Evolutionary conservation across 148 eudicot genomes (phyloP).

Genomic region (Chenopodium berlandieri): DNA sequence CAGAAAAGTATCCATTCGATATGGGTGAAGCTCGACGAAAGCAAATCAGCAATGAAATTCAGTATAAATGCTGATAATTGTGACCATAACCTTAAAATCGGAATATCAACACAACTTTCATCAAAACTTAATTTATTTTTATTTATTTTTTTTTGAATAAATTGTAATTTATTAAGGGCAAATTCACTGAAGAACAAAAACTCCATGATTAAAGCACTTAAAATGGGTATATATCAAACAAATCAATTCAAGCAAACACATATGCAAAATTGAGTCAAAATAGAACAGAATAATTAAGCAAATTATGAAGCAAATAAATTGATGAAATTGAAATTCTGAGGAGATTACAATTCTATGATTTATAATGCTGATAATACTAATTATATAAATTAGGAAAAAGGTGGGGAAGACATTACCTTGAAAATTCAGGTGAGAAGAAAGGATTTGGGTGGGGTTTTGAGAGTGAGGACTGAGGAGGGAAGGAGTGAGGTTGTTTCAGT

Average conservation of each 20-base stretch:
- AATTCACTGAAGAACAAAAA: neutral
- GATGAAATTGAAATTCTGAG: neutral
- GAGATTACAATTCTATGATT: too few species aligned
- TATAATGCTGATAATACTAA: neutral
- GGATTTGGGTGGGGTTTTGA: neutral
- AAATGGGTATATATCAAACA: neutral
- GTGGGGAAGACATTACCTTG: neutral
- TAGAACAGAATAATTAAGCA: neutral
- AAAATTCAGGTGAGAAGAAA: neutral
- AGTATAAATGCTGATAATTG: neutral
- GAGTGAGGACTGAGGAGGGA: neutral
- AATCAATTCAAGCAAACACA: neutral
- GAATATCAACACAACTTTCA: neutral
- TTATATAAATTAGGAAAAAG: neutral
- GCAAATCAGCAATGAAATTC: neutral
- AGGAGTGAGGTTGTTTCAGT: neutral
- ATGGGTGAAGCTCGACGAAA: too few species aligned
- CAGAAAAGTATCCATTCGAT: too few species aligned
- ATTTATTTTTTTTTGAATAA: too few species aligned
- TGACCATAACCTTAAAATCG: neutral
- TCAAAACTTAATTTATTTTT: neutral
- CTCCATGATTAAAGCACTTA: neutral
- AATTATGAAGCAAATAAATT: neutral
- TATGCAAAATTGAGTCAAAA: too few species aligned
- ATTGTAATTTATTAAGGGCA: neutral